Base-by-base conservation (phyloP, 306 rosid species). In the Abrus precatorius region DNA sequence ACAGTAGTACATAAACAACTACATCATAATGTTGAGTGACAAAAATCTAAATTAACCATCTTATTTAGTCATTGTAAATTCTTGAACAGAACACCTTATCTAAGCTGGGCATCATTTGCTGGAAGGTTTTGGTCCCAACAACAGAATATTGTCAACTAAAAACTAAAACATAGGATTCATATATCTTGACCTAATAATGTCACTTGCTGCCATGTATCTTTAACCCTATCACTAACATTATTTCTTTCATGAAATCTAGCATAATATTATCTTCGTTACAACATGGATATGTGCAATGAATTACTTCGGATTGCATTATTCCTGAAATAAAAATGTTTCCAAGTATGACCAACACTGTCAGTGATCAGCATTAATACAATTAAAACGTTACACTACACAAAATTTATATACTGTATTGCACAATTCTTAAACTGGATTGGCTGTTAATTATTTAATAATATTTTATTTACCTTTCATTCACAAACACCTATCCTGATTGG, bases 91-190 rank as follows among this genome's bases (percentile, higher is more conserved):
- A 62, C 69, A 61, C 49, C 61, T 60, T 30, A 41, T 68, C 60
- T 32, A 29, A 14, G 76, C 6, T 64, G 33, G 53, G 38, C 61
- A 45, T 56, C 10, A 69, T 47, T 56, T 48, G 80, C 52, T 32
- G 43, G 41, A 76, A 70, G 68, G 49, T 61, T 76, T 44, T 70
- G 74, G 62, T 43, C 36, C 61, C 86, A 71, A 53, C 5, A 50
- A 30, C 1, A 47, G 56, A 20, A 52, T 30, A 40, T 36, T 32
- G 7, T 67, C 81, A 2, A 61, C 72, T 50, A 67, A 66, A 81
- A 74, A 20, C 28, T 49, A 10, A 9, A 67, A 34, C 48, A 45
- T 12, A 62, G 75, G 29, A 70, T 2, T 47, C 41, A 55, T 30
- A 64, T n/a, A 63, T 38, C 56, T 77, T 48, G 44, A 71, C 40